These are phyloP conservation scores for Alternaria sp. DNA, from an alignment of 2,329 filamentous ascomycete genomes.

Conservation along the genomic window DNA sequence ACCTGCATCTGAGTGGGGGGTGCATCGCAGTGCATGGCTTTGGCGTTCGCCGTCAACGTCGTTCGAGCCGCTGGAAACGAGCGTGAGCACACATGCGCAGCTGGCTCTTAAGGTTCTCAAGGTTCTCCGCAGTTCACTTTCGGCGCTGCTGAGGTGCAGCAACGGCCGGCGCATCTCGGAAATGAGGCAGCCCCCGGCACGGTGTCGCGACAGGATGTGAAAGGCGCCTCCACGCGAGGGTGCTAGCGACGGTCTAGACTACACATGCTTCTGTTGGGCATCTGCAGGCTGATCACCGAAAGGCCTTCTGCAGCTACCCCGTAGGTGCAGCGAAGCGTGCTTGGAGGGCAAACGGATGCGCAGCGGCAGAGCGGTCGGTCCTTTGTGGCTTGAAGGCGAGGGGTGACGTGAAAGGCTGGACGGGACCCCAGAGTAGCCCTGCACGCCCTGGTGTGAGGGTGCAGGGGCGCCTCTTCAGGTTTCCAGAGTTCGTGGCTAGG, in stretches of 20 bases:
- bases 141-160: not conserved
- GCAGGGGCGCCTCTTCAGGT: not conserved
- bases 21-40: constrained; percentile 1
- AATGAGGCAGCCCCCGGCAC: not conserved
- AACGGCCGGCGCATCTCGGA: not conserved
- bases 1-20: constrained; percentile 16
- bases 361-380: constrained; percentile 1
- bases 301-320: constrained; percentile 14
- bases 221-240: constrained; percentile 7
- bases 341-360: constrained; percentile 8
- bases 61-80: not conserved
- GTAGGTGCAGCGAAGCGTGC: constrained; percentile 2
- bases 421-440: not conserved
- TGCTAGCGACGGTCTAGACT: constrained; percentile 21
- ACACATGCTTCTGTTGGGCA: constrained; percentile 17
- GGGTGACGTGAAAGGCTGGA: constrained; percentile 6
- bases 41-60: not conserved
- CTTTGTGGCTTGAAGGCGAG: not conserved
- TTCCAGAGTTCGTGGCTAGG: not conserved
- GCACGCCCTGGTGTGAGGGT: not conserved
- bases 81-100: not conserved
- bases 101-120: not conserved
- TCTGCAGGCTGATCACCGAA: constrained; percentile 25
- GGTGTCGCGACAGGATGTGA: not conserved
- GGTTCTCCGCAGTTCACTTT: not conserved